A percentile compares a stretch with the other conserved stretches of the same genome.
phyloP scores from a whole-genome alignment of 2,329 filamentous ascomycete species.

The Hypomyces perniciosus region DNA sequence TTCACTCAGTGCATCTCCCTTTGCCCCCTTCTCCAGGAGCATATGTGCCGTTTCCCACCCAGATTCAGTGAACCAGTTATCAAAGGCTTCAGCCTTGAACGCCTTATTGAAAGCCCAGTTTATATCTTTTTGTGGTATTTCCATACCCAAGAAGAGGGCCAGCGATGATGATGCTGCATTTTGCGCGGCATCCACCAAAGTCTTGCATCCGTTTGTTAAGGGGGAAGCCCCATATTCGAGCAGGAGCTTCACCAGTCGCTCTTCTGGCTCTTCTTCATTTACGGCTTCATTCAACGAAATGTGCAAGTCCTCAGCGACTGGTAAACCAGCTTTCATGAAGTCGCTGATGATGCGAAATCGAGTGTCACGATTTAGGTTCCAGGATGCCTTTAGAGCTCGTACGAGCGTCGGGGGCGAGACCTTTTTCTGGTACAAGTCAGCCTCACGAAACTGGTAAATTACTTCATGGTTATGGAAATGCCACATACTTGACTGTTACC shows the following conservation, averaged over 20 bases:
- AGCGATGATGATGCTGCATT: conserved; percentile 34
- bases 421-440: conserved; percentile 31
- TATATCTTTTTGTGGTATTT: conserved; percentile 38
- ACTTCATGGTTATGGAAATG: not conserved
- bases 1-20: conserved; percentile 38
- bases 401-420: conserved; percentile 43
- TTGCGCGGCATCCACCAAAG: conserved; percentile 43
- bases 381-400: conserved; percentile 47
- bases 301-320: conserved; percentile 44
- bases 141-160: conserved; percentile 35
- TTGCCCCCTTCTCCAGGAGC: conserved; percentile 44
- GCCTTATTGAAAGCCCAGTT: conserved; percentile 39
- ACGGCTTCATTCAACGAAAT: conserved; percentile 45
- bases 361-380: conserved; percentile 43
- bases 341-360: conserved; percentile 43
- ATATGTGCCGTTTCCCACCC: conserved; percentile 42
- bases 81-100: conserved; percentile 36
- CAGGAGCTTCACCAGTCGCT: conserved; percentile 41
- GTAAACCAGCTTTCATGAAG: conserved; percentile 47
- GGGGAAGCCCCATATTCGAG: conserved; percentile 48
- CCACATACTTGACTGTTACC: conserved; percentile 35
- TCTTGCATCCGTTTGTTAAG: conserved; percentile 44
- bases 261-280: conserved; percentile 46
- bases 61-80: conserved; percentile 40
- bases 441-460: not conserved